A percentile compares a stretch with the other conserved stretches of the same genome.
Conservation (phyloP, 805 yeast species). For the Lipomyces lipofer region DNA sequence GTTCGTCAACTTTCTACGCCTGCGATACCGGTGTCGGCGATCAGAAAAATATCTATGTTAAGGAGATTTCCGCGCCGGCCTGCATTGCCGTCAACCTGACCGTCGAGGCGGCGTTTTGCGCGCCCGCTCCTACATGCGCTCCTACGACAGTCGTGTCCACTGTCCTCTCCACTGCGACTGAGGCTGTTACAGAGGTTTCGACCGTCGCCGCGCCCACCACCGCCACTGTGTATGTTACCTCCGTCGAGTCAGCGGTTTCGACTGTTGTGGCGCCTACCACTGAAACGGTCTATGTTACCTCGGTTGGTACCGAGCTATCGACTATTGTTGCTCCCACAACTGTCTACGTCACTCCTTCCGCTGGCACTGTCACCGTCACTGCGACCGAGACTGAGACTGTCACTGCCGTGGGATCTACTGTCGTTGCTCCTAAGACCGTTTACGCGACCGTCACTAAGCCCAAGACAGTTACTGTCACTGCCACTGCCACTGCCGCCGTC, state of each 20-base stretch:
- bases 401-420: conserved; percentile 19
- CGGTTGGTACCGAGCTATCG: not conserved
- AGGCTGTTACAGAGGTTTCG: conserved; percentile 2
- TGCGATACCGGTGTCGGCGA: conserved; percentile 30
- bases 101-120: conserved; percentile 18
- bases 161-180: conserved; percentile 7
- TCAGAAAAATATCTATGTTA: conserved; percentile 28
- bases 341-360: conserved; percentile 2
- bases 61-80: conserved; percentile 24
- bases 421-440: conserved; percentile 19
- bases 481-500: conserved; percentile 10
- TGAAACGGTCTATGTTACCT: conserved; percentile 3
- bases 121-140: conserved; percentile 14
- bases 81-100: conserved; percentile 23
- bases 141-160: conserved; percentile 16
- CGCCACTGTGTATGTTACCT: conserved; percentile 5
- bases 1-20: conserved; percentile 29
- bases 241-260: not conserved
- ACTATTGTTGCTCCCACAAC: conserved; percentile 7
- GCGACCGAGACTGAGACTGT: conserved; percentile 26
- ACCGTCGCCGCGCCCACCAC: conserved; percentile 1
- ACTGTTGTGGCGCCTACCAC: conserved; percentile 6
- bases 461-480: conserved; percentile 22
- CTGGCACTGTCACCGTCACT: conserved; percentile 9
- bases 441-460: conserved; percentile 21